Base-by-base conservation (phyloP, 345 rosid species). In the Populus alba region DNA sequence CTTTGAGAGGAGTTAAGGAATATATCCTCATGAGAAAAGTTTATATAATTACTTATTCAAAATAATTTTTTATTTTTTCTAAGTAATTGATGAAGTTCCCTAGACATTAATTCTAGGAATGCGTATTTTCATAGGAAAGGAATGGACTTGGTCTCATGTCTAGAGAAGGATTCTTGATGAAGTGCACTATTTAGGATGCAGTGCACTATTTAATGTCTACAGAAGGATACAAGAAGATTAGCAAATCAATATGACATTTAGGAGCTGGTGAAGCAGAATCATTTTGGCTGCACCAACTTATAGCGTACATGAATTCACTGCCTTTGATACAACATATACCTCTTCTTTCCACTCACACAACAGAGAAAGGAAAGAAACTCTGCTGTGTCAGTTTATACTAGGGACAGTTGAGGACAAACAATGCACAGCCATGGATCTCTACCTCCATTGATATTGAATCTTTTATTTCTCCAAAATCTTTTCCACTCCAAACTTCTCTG, bases 401-500 rank as follows among this genome's bases (percentile, higher is more conserved):
- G 67, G 75, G 49, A 80, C 97, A 94, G 45, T 79, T 66, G 22
- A 95, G 88, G 72, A 89, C 86, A 61, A 91, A 88, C 18, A 95
- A 77, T 47, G 94, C 90, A 82, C 87, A 80, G 41, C 92, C 90
- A 39, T 92, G 97, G 37, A 75, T 70, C 71, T 81, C 87, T 45
- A 93, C 89, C 55, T 70, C 75, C 35, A 78, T 83, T 4, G 92
- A 83, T 43, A 93, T 63, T 0, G 75, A 79, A 63, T 82, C 79
- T 63, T 16, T 75, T 3, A 77, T 81, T 31, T 57, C 65, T 68
- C 86, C 89, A 1, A 75, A 78, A 74, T 72, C 71, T 66, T 76
- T 82, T 7, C 86, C 88, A 23, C 91, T 91, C 97, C 98, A 92
- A 20, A 93, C 78, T 85, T 95, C 99, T 15, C 53, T 79, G 82